These are phyloP conservation scores for Coix lacrymajobi DNA, from an alignment of 176 grass and related monocot genomes.

Conservation along the genomic window DNA sequence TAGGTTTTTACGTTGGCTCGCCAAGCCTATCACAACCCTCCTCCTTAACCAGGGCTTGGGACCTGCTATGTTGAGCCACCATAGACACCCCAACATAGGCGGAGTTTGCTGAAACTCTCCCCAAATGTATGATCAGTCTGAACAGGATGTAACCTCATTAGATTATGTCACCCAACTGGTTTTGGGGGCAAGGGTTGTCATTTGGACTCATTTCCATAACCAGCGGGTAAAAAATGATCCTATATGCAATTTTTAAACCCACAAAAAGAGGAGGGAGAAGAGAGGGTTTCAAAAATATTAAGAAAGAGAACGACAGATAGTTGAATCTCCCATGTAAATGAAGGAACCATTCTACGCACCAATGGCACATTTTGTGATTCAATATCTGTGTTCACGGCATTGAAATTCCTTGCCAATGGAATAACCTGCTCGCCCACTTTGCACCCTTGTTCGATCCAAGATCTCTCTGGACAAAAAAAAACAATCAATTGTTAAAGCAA, in stretches of 20 bases:
- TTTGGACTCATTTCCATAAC: neutral
- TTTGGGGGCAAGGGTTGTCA: neutral
- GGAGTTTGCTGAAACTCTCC: too few species aligned
- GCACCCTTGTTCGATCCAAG: slow-evolving; percentile 91
- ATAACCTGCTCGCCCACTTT: slow-evolving; percentile 96
- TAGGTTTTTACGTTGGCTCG: too few species aligned
- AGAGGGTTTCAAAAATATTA: neutral
- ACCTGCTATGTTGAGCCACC: too few species aligned
- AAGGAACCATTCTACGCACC: slow-evolving; percentile 24
- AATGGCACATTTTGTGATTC: slow-evolving; percentile 57
- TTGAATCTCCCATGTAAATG: neutral
- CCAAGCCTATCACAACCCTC: too few species aligned
- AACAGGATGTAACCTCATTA: neutral
- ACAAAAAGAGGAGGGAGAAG: neutral
- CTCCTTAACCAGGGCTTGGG: too few species aligned
- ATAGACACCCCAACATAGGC: too few species aligned
- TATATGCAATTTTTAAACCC: neutral
- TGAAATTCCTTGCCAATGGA: slow-evolving; percentile 97
- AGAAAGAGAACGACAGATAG: neutral
- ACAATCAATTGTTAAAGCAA: neutral
- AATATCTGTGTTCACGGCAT: slow-evolving; percentile 55
- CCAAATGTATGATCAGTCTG: neutral
- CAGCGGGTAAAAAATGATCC: neutral
- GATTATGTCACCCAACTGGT: neutral
- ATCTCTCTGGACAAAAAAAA: slow-evolving; percentile 63